A percentile compares a stretch with the other conserved stretches of the same genome.
phyloP scores from a whole-genome alignment of 495 filamentous ascomycete genomes.

The Annulohypoxylon maeteangense region DNA sequence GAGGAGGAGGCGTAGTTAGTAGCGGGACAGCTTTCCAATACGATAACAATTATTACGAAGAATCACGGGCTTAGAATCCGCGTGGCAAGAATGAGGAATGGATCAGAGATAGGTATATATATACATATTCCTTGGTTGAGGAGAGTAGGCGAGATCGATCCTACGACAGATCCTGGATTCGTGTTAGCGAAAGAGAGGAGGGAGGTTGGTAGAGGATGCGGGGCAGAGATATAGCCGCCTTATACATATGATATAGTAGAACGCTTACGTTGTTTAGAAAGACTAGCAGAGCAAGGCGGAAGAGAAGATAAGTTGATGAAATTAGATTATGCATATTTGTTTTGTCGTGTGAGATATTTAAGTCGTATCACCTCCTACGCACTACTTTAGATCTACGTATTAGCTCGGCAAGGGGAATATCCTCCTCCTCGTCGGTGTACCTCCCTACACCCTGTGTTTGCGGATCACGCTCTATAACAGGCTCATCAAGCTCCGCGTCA shows the following conservation, averaged over 20 bases:
- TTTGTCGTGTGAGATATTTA: not conserved
- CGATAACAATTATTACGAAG: slow-evolving; percentile 1
- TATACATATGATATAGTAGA: slow-evolving; percentile 33
- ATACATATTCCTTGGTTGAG: no score
- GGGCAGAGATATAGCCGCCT: slow-evolving; percentile 25
- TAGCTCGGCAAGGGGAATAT: slow-evolving; percentile 79
- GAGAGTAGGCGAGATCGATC: not conserved
- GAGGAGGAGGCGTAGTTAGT: no score
- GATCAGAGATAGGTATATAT: not conserved
- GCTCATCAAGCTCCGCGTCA: slow-evolving; percentile 78
- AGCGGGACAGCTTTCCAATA: not conserved
- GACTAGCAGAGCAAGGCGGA: slow-evolving; percentile 7
- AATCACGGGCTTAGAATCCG: slow-evolving; percentile 30
- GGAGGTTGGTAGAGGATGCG: not conserved
- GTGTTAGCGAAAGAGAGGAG: not conserved
- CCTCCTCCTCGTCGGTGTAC: slow-evolving; percentile 66
- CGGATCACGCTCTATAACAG: slow-evolving; percentile 8
- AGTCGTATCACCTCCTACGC: slow-evolving; percentile 7
- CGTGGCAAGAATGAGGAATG: slow-evolving; percentile 19
- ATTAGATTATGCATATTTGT: slow-evolving; percentile 3
- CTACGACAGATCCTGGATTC: not conserved
- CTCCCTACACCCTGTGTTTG: not conserved
- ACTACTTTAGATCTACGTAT: slow-evolving; percentile 60
- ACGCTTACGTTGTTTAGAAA: slow-evolving; percentile 29
- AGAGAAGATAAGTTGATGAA: slow-evolving; percentile 12